Evolutionary conservation across 139 green algal species (phyloP).

Genomic region (Chlamydomonas schloesseri): DNA sequence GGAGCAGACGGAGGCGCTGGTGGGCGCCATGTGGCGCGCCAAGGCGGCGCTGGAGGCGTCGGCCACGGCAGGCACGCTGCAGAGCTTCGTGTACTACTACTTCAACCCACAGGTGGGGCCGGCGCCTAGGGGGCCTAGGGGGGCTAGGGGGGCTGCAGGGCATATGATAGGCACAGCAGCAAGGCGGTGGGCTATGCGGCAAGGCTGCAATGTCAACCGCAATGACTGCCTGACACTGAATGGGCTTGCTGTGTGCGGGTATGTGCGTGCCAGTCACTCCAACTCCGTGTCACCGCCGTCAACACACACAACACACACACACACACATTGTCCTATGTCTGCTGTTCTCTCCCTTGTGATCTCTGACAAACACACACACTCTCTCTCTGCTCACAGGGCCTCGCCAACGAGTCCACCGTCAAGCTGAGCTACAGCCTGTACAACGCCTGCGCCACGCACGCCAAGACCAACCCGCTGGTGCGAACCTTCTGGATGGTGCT

Average conservation of each 20-base stretch:
- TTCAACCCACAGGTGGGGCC: conserved; percentile 31
- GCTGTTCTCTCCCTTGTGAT: too few relatives aligned
- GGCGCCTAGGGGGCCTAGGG: not conserved
- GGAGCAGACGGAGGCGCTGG: conserved; percentile 35
- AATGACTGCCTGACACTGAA: too few relatives aligned
- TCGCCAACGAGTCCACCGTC: conserved; percentile 19
- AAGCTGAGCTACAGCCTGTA: conserved; percentile 41
- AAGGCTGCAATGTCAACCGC: too few relatives aligned
- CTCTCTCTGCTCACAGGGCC: not conserved
- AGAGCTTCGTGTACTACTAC: conserved; percentile 53
- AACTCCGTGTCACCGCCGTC: too few relatives aligned
- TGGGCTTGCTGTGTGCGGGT: too few relatives aligned
- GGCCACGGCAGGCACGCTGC: conserved; percentile 17
- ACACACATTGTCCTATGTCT: too few relatives aligned
- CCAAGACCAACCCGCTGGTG: conserved; percentile 24
- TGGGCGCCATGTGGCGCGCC: conserved; percentile 30
- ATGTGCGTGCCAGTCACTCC: too few relatives aligned
- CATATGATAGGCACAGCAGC: too few relatives aligned
- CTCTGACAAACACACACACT: too few relatives aligned
- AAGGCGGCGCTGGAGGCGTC: conserved; percentile 16
- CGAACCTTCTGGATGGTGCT: conserved; percentile 45
- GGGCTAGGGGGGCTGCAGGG: not conserved
- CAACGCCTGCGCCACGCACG: conserved; percentile 11
- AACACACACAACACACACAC: too few relatives aligned
- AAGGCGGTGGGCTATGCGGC: too few relatives aligned